Percentiles rank a stretch among this genome's conserved stretches.
Conservation (phyloP, 2,329 filamentous ascomycete species). For the Stachybotrys chlorohalonatus region DNA sequence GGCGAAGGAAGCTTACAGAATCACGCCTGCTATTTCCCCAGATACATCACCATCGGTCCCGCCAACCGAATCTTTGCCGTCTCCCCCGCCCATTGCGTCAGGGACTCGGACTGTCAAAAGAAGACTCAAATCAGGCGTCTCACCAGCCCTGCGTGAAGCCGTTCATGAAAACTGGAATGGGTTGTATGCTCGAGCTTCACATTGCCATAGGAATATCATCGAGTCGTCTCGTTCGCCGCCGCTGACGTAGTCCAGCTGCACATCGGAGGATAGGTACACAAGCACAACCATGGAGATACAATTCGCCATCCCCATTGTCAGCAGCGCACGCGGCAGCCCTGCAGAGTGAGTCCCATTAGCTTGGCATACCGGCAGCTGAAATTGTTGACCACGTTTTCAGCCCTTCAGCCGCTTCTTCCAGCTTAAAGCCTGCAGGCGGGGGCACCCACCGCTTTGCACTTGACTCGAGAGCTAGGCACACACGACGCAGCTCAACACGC, state of each 20-base stretch:
- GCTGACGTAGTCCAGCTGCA: background rate
- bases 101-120: too few species aligned
- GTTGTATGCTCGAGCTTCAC: background rate
- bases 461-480: conserved; percentile 25
- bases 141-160: background rate
- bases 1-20: too few species aligned
- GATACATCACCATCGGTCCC: too few species aligned
- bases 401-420: conserved; percentile 6
- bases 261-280: background rate
- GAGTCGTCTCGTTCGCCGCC: background rate
- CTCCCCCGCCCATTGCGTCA: too few species aligned
- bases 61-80: too few species aligned
- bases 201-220: background rate
- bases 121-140: too few species aligned
- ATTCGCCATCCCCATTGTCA: conserved; percentile 22
- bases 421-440: background rate
- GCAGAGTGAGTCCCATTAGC: conserved; percentile 12
- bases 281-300: conserved; percentile 24
- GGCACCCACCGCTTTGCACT: conserved; percentile 27
- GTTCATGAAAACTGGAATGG: background rate
- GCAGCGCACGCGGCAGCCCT: conserved; percentile 7
- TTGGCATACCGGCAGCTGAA: background rate
- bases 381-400: conserved; percentile 4
- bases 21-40: too few species aligned
- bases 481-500: conserved; percentile 26